Evolutionary conservation across 805 yeast genomes (phyloP).

Genomic region (Yamadazyma tumulicola): DNA sequence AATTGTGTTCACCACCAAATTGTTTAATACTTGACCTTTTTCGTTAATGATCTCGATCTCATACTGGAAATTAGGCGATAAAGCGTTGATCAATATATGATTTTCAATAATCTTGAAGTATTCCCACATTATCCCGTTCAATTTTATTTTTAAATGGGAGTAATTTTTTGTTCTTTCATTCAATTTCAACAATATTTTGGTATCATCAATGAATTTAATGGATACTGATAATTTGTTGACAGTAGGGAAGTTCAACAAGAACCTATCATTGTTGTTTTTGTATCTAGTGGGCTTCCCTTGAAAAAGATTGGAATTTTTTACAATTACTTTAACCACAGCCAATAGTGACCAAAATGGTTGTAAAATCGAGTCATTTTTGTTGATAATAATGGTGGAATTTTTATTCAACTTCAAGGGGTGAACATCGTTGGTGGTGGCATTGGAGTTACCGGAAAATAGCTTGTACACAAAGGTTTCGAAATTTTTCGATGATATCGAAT

Average conservation of each 20-base stretch:
- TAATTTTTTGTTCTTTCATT: neutral
- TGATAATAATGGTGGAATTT: conserved; percentile 11
- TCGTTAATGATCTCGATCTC: conserved; percentile 26
- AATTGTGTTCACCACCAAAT: conserved; percentile 29
- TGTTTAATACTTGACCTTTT: conserved; percentile 15
- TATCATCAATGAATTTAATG: conserved; percentile 25
- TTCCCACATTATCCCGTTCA: conserved; percentile 35
- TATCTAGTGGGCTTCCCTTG: conserved; percentile 24
- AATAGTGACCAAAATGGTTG: conserved; percentile 44
- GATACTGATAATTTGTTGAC: conserved; percentile 1
- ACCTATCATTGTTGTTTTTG: conserved; percentile 22
- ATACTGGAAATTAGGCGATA: conserved; percentile 36
- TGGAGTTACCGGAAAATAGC: conserved; percentile 8
- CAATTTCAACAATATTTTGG: conserved; percentile 24
- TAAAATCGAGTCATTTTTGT: conserved; percentile 10
- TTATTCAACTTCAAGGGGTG: conserved; percentile 7
- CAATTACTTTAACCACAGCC: conserved; percentile 35
- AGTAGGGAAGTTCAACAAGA: conserved; percentile 9
- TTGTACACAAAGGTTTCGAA: conserved; percentile 13
- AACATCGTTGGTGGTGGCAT: neutral
- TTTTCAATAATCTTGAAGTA: conserved; percentile 18
- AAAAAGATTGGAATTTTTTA: conserved; percentile 26
- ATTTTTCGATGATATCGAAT: conserved; percentile 12
- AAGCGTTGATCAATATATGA: conserved; percentile 29
- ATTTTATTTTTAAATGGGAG: conserved; percentile 18